Conservation (phyloP, 2,329 filamentous ascomycete genomes). For the Ophiognomonia clavigignenti-juglandacearum region DNA sequence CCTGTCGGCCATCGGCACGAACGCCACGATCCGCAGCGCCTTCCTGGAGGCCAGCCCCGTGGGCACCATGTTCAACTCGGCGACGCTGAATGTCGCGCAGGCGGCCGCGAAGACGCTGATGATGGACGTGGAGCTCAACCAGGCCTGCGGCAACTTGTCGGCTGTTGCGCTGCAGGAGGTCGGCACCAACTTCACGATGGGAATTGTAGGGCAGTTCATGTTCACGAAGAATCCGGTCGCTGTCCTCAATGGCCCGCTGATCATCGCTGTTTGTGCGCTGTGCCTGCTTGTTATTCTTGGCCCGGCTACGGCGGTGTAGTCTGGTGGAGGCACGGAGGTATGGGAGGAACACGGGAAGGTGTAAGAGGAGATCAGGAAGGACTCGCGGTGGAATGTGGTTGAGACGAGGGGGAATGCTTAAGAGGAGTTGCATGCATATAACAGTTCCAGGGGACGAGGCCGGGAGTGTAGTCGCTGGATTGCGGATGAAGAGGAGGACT, state of each 20-base stretch:
- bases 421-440: no score
- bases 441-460: no score
- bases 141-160: conserved; percentile 40
- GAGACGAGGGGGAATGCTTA: no score
- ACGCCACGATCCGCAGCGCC: conserved; percentile 40
- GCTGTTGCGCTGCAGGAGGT: conserved; percentile 38
- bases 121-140: conserved; percentile 35
- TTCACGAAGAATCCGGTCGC: conserved; percentile 2
- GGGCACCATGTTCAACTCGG: conserved; percentile 32
- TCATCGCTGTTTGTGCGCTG: neutral
- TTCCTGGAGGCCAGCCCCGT: conserved; percentile 37
- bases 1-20: conserved; percentile 39
- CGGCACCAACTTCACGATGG: conserved; percentile 37
- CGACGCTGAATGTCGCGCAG: conserved; percentile 33
- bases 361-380: no score
- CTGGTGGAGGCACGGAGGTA: neutral
- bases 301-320: conserved; percentile 1
- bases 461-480: no score
- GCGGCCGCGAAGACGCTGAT: conserved; percentile 24
- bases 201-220: conserved; percentile 31
- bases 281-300: conserved; percentile 1
- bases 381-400: no score
- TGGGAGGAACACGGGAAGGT: no score
- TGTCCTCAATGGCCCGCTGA: conserved; percentile 1
- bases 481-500: no score